Evolutionary conservation across 1,284 basidiomycete species (phyloP).

Genomic region (Sporisorium exsertum): DNA sequence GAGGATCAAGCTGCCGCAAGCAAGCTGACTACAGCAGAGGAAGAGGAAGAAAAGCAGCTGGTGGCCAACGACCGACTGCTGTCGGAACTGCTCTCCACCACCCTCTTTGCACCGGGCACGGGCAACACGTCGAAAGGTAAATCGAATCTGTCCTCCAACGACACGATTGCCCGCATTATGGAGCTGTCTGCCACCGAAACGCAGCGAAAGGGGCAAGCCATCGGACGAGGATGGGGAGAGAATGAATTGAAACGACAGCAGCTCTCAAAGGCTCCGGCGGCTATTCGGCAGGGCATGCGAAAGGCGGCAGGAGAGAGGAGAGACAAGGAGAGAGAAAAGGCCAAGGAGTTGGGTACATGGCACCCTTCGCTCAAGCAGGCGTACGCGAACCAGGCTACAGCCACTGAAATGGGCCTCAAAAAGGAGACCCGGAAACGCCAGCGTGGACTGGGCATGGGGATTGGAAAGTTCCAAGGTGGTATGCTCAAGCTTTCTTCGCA

Average conservation of each 20-base stretch:
- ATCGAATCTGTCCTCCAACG: constrained; percentile 58
- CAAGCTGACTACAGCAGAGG: constrained; percentile 35
- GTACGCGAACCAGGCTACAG: constrained; percentile 47
- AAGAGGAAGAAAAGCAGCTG: constrained; percentile 59
- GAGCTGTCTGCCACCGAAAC: constrained; percentile 54
- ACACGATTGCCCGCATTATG: constrained; percentile 60
- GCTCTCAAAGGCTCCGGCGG: constrained; percentile 59
- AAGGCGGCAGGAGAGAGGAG: constrained; percentile 58
- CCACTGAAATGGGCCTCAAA: constrained; percentile 53
- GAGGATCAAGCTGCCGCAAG: constrained; percentile 19
- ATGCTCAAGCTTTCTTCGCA: constrained; percentile 53
- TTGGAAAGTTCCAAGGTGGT: constrained; percentile 64
- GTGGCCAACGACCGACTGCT: constrained; percentile 64
- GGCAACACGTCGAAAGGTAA: constrained; percentile 45
- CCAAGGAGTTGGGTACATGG: constrained; percentile 65
- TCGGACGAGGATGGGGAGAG: constrained; percentile 62
- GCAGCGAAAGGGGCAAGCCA: constrained; percentile 44
- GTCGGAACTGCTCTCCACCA: constrained; percentile 63
- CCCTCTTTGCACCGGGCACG: constrained; percentile 64
- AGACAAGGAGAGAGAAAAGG: constrained; percentile 61
- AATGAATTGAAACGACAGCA: constrained; percentile 55
- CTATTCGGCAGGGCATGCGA: constrained; percentile 58
- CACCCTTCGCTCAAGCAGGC: constrained; percentile 57
- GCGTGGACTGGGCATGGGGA: constrained; percentile 62
- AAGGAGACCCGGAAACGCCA: constrained; percentile 50